Percentiles rank a stretch among this genome's conserved stretches.
Evolutionary conservation across 805 yeast species (phyloP).

Genomic region (Kazachstania psychrophila): DNA sequence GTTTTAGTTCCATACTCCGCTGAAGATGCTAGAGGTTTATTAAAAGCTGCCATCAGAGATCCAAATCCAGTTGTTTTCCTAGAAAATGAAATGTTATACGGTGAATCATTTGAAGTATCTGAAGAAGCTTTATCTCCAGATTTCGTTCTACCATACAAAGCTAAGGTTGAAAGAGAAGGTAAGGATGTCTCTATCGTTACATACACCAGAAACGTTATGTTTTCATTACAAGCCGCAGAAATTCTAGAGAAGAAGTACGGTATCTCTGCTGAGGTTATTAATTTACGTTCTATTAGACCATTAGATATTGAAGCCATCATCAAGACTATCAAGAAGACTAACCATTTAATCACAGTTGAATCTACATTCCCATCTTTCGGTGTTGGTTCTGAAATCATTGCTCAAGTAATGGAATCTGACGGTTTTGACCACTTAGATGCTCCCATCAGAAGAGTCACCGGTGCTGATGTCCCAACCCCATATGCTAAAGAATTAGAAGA

Average conservation of each 20-base stretch:
- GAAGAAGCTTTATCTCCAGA: conserved; percentile 87
- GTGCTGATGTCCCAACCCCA: conserved; percentile 99
- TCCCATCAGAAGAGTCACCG: conserved; percentile 96
- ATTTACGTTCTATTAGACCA: conserved; percentile 95
- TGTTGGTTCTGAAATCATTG: conserved; percentile 96
- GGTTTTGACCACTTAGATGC: conserved; percentile 98
- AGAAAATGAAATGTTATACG: conserved; percentile 92
- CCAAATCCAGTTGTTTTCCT: conserved; percentile 95
- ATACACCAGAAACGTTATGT: conserved; percentile 84
- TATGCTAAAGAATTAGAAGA: conserved; percentile 93
- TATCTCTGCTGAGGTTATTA: conserved; percentile 85
- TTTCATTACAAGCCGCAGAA: conserved; percentile 86
- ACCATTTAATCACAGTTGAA: conserved; percentile 92
- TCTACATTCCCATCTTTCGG: conserved; percentile 98
- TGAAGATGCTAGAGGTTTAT: conserved; percentile 90
- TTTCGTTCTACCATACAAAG: conserved; percentile 84
- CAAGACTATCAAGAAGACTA: conserved; percentile 88
- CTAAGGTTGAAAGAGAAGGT: conserved; percentile 92
- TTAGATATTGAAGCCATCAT: conserved; percentile 81
- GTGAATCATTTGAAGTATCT: conserved; percentile 79
- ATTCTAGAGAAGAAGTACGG: conserved; percentile 73
- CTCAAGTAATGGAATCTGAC: conserved; percentile 96
- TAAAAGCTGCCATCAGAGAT: conserved; percentile 95
- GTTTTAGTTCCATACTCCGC: conserved; percentile 93
- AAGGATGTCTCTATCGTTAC: conserved; percentile 81